Conservation (phyloP, 1,139 yeast species). For the Blastobotrys raffinosifermentans region DNA sequence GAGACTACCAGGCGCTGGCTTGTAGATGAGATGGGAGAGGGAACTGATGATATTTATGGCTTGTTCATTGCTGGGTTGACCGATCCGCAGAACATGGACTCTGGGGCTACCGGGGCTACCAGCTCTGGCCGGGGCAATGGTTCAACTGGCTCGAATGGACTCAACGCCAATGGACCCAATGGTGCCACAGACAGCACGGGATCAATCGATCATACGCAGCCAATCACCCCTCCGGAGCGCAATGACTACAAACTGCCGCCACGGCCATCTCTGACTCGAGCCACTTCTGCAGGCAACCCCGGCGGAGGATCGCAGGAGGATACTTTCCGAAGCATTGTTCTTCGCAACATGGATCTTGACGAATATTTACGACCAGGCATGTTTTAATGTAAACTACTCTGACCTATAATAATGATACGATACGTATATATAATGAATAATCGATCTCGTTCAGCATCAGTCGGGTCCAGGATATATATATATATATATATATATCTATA, state of each 20-base stretch:
- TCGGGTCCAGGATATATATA: too few relatives aligned
- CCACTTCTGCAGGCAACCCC: not conserved
- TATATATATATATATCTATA: too few relatives aligned
- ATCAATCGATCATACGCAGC: not conserved
- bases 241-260: constrained; percentile 2
- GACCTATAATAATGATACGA: too few relatives aligned
- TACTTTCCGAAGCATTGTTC: constrained; percentile 18
- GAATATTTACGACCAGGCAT: constrained; percentile 14
- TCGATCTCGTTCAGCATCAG: too few relatives aligned
- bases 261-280: constrained; percentile 5
- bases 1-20: constrained; percentile 25
- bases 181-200: too few relatives aligned
- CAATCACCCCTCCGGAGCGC: too few relatives aligned
- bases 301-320: constrained; percentile 13
- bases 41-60: constrained; percentile 22
- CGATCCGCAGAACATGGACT: constrained; percentile 9
- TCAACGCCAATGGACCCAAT: too few relatives aligned
- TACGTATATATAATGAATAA: constrained; percentile 3
- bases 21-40: constrained; percentile 19
- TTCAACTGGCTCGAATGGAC: not conserved
- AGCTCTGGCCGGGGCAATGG: too few relatives aligned
- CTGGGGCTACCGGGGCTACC: not conserved
- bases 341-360: constrained; percentile 23
- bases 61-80: constrained; percentile 24
- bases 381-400: too few relatives aligned